Evolutionary conservation across 176 grass and related monocot genomes (phyloP), one percentile per base, ranked within the genome.

Genomic region (Ensete glaucum): DNA sequence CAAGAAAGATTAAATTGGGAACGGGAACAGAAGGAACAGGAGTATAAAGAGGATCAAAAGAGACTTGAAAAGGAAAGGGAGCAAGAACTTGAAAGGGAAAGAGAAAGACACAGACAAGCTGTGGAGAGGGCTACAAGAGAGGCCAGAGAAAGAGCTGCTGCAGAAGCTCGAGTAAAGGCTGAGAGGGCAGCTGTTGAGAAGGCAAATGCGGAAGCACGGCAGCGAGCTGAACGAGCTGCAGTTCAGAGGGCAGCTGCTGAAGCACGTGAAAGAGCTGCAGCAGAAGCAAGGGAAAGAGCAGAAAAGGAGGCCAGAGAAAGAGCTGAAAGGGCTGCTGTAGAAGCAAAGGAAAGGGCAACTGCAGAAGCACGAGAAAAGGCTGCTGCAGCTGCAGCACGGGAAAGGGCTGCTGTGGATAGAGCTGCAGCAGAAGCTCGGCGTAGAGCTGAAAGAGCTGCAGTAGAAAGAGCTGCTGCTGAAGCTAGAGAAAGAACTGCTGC

Each of bases 191-290:
- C 77, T 25, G 57, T 52, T 52, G 34, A 24, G 58, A 76, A 64
- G 74, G 74, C 58, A 24, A 59, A 51, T 22, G 64, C 64, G 55
- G 77, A 79, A 79, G 77, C 77, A 58, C 80, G 19, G 9, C 82
- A 85, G 9, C 85, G 88, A 48, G 63, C 72, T 73, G 84, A 90
- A 62, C 84, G 82, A n/a, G 88, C 88, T 85, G 85, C 82, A 80
- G 88, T 90, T 62, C 88, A 90, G 72, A 90, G 88, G 63, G 88
- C 79, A 58, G 72, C 84, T 52, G 79, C 84, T 52, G 88, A 90
- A 69, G 67, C 67, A 50, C 67, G 67, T 69, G 67, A 69, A 69
- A 69, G 67, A 69, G 67, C 67, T 58, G 80, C 87, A 26, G 17
- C 34, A 7, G 34, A 43, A 69, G 67, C 67, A 50, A 29, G 67